Percentiles rank a stretch among this genome's conserved stretches.
phyloP scores from a whole-genome alignment of 805 yeast genomes.

The Brettanomyces anomalus region DNA sequence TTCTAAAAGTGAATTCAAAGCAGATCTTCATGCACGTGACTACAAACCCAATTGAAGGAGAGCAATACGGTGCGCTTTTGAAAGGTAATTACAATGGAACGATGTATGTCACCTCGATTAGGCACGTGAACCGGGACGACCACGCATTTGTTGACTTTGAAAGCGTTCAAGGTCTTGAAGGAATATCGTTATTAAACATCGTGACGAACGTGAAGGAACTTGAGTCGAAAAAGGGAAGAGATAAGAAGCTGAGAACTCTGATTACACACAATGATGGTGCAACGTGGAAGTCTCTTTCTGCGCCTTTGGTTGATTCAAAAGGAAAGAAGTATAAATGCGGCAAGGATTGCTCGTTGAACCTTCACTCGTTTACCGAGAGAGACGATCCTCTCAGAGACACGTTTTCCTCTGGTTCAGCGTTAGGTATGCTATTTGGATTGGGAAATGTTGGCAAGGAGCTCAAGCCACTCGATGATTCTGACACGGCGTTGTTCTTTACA shows the following conservation, averaged over 20 bases:
- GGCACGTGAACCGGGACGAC: slow-evolving; percentile 63
- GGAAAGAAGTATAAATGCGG: slow-evolving; percentile 45
- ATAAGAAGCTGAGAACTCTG: slow-evolving; percentile 56
- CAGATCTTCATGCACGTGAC: slow-evolving; percentile 81
- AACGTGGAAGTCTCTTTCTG: slow-evolving; percentile 63
- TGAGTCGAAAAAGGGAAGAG: slow-evolving; percentile 8
- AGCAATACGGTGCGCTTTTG: slow-evolving; percentile 69
- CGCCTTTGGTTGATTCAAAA: slow-evolving; percentile 59
- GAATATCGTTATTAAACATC: slow-evolving; percentile 65
- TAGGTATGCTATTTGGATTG: slow-evolving; percentile 83
- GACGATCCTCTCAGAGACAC: slow-evolving; percentile 68
- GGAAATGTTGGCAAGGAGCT: slow-evolving; percentile 79
- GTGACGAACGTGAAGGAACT: slow-evolving; percentile 49
- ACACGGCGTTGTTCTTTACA: slow-evolving; percentile 63
- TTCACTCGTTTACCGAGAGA: slow-evolving; percentile 89
- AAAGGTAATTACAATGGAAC: slow-evolving; percentile 93
- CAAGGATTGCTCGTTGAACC: slow-evolving; percentile 65
- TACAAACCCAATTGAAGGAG: slow-evolving; percentile 37
- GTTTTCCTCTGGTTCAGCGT: slow-evolving; percentile 79
- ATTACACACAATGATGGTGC: slow-evolving; percentile 91
- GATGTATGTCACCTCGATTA: slow-evolving; percentile 59
- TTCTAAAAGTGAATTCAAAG: slow-evolving; percentile 62
- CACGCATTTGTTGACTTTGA: slow-evolving; percentile 86
- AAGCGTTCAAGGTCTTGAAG: slow-evolving; percentile 73
- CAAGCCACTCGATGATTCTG: slow-evolving; percentile 28